Percentiles rank a stretch among this genome's conserved stretches.
Conservation (phyloP, 2,329 filamentous ascomycete species). For the Xylariaceae sp. region DNA sequence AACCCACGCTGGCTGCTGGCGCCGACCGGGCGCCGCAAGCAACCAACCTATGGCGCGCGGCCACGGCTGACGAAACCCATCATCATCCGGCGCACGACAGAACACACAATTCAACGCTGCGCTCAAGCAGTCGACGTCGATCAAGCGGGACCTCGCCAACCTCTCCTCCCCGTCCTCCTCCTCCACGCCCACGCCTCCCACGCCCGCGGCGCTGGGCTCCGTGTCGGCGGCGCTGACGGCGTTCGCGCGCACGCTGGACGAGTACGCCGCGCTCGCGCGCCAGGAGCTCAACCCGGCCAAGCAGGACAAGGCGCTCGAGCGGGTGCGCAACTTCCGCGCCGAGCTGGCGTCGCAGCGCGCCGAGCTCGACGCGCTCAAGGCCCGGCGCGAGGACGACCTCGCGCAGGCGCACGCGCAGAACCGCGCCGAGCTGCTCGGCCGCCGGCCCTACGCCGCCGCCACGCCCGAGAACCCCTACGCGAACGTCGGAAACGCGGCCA, state of each 20-base stretch:
- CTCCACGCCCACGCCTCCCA: constrained; percentile 36
- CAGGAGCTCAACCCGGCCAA: constrained; percentile 88
- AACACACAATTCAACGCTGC: constrained; percentile 83
- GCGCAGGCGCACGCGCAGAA: constrained; percentile 57
- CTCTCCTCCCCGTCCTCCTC: constrained; percentile 44
- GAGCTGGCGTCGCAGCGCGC: constrained; percentile 75
- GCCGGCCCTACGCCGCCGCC: constrained; percentile 70
- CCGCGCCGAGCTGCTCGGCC: constrained; percentile 74
- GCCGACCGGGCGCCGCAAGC: no score
- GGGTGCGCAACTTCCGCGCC: constrained; percentile 74
- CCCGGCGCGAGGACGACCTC: constrained; percentile 62
- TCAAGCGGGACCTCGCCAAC: constrained; percentile 68
- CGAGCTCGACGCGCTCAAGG: constrained; percentile 71
- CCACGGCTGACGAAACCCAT: no score
- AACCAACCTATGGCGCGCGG: no score
- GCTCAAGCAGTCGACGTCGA: constrained; percentile 73
- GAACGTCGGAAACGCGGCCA: constrained; percentile 36
- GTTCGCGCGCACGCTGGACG: constrained; percentile 84
- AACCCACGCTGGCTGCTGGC: no score
- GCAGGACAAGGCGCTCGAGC: constrained; percentile 81
- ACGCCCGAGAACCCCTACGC: constrained; percentile 92
- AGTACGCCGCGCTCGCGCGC: constrained; percentile 78
- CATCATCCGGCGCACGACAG: no score
- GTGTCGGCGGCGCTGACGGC: constrained; percentile 62
- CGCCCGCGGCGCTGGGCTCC: constrained; percentile 51